Percentiles rank a stretch among this genome's conserved stretches.
These are phyloP conservation scores for Mortierella sp. DNA, from an alignment of 371 early-diverging fungal species.

Conservation along the genomic window DNA sequence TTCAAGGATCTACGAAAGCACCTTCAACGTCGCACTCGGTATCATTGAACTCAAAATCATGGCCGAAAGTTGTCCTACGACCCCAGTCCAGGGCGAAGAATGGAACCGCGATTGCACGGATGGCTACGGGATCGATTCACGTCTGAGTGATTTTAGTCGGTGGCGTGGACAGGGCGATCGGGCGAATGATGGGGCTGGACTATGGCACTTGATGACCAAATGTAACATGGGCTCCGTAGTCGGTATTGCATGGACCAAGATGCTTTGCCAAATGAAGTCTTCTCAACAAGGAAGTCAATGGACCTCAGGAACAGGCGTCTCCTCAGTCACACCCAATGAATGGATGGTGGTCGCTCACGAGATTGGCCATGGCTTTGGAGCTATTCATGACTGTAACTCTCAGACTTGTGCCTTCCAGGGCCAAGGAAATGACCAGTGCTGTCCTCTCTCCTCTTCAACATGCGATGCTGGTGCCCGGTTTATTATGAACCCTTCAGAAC, in stretches of 20 bases:
- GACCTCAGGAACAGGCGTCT: slow-evolving; percentile 85
- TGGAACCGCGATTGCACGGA: slow-evolving; percentile 88
- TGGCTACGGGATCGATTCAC: slow-evolving; percentile 76
- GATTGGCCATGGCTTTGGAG: slow-evolving; percentile 91
- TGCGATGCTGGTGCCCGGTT: slow-evolving; percentile 81
- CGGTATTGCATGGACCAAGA: slow-evolving; percentile 90
- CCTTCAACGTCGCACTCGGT: slow-evolving; percentile 88
- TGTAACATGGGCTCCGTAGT: slow-evolving; percentile 83
- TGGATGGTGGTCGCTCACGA: slow-evolving; percentile 97
- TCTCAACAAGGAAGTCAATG: slow-evolving; percentile 45
- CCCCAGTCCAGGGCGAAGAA: slow-evolving; percentile 39
- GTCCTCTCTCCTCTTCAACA: slow-evolving; percentile 62
- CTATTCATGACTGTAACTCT: slow-evolving; percentile 27
- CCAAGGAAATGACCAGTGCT: slow-evolving; percentile 64
- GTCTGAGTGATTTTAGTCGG: slow-evolving; percentile 88
- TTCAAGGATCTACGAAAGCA: slow-evolving; percentile 83
- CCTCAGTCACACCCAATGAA: slow-evolving; percentile 82
- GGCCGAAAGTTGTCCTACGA: slow-evolving; percentile 62
- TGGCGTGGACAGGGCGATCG: slow-evolving; percentile 78
- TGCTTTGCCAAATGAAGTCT: slow-evolving; percentile 69
- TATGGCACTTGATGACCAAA: slow-evolving; percentile 94
- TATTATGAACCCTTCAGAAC: slow-evolving; percentile 86
- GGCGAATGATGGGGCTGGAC: slow-evolving; percentile 74
- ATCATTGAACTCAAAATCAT: slow-evolving; percentile 80
- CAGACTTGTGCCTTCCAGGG: slow-evolving; percentile 6